These are phyloP conservation scores for Leonotis leonurus DNA, from an alignment of 257 asterid species.

Conservation along the genomic window DNA sequence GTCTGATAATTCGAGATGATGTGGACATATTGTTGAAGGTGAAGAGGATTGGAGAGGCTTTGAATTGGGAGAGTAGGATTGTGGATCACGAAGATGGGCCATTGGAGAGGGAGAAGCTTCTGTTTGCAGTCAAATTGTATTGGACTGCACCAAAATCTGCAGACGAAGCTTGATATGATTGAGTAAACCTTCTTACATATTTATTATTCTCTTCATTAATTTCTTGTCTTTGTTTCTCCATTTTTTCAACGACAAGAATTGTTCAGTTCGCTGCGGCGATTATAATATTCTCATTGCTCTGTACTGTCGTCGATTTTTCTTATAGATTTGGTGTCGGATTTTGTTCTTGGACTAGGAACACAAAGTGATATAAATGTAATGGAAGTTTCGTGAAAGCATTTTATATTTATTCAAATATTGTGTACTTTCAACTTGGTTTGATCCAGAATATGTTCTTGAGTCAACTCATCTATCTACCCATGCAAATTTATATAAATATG, in stretches of 20 bases:
- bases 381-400: too few relatives aligned
- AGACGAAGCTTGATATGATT: constrained; percentile 4
- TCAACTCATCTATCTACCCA: neutral
- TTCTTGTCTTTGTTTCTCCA: neutral
- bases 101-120: constrained; percentile 68
- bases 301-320: neutral
- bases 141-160: constrained; percentile 66
- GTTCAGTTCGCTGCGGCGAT: neutral
- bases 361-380: neutral
- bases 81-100: constrained; percentile 92
- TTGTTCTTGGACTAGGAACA: neutral
- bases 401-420: too few relatives aligned
- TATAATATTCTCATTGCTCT: too few relatives aligned
- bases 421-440: neutral
- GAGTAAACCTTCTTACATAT: neutral
- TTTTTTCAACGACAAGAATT: neutral
- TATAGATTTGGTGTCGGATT: neutral
- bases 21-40: constrained; percentile 57
- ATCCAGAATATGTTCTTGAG: too few relatives aligned
- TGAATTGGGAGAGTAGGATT: constrained; percentile 70
- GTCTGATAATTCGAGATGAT: constrained; percentile 67
- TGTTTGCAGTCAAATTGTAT: constrained; percentile 65
- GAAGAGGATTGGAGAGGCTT: constrained; percentile 53
- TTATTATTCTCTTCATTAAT: neutral
- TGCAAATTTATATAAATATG: neutral